Evolutionary conservation across 2,329 filamentous ascomycete genomes (phyloP).

Genomic region (Monilinia vaccinii-corymbosi): DNA sequence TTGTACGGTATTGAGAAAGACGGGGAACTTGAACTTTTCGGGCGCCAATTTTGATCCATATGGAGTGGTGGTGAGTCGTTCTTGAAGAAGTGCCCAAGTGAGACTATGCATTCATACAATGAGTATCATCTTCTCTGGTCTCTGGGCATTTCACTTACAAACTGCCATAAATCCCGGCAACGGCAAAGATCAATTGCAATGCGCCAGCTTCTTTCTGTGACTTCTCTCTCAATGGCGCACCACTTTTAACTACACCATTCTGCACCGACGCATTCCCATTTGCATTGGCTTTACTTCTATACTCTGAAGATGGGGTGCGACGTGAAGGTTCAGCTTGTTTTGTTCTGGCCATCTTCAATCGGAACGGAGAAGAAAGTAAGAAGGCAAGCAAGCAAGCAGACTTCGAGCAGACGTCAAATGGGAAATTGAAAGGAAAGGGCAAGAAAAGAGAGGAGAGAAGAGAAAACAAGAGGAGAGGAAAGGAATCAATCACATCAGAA

Average conservation of each 20-base stretch:
- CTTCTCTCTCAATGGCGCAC: constrained; percentile 16
- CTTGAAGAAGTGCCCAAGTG: constrained; percentile 93
- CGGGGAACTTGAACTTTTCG: constrained; percentile 83
- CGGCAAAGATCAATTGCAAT: constrained; percentile 71
- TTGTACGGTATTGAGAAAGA: constrained; percentile 95
- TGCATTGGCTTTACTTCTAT: constrained; percentile 42
- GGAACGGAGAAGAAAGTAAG: not conserved
- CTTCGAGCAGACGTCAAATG: not conserved
- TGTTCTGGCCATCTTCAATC: constrained; percentile 52
- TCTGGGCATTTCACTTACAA: constrained; percentile 54
- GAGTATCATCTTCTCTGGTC: not conserved
- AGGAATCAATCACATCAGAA: not conserved
- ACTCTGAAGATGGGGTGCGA: constrained; percentile 58
- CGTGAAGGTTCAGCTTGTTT: constrained; percentile 59
- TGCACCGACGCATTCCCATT: constrained; percentile 16
- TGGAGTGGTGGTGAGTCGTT: constrained; percentile 88
- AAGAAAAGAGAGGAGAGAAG: not conserved
- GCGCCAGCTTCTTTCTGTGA: constrained; percentile 48
- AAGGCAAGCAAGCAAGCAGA: no score
- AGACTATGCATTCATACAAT: constrained; percentile 44
- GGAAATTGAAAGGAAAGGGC: not conserved
- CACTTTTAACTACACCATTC: constrained; percentile 27
- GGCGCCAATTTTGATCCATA: constrained; percentile 56
- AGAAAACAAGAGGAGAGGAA: not conserved
- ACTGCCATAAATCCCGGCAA: constrained; percentile 92